A percentile compares a stretch with the other conserved stretches of the same genome.
Evolutionary conservation across 495 filamentous ascomycete species (phyloP).

Genomic region (Penicillium nucicola): DNA sequence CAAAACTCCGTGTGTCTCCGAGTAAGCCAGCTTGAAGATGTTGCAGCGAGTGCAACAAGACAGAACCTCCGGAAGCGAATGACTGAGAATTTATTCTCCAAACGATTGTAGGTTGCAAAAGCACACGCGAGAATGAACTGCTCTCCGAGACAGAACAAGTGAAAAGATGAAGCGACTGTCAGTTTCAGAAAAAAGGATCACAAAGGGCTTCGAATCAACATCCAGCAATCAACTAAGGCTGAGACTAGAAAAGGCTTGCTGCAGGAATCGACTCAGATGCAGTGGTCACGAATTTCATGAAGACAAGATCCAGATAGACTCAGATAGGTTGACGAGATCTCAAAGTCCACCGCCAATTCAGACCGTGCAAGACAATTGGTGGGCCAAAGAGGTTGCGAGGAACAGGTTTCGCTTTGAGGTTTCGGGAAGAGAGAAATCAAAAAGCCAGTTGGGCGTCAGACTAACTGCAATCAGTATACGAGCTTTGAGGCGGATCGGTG

Average conservation of each 20-base stretch:
- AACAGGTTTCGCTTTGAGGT: constrained; percentile 23
- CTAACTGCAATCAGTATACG: constrained; percentile 26
- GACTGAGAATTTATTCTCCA: constrained; percentile 46
- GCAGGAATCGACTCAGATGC: constrained; percentile 32
- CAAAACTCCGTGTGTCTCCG: constrained; percentile 49
- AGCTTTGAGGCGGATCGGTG: constrained; percentile 29
- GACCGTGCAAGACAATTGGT: constrained; percentile 8
- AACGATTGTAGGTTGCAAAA: constrained; percentile 40
- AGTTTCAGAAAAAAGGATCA: constrained; percentile 30
- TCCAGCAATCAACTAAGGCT: constrained; percentile 25
- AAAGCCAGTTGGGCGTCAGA: constrained; percentile 16
- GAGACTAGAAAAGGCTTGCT: constrained; percentile 36
- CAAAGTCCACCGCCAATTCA: constrained; percentile 12
- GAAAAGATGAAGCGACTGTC: constrained; percentile 40
- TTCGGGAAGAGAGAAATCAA: constrained; percentile 20
- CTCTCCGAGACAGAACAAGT: constrained; percentile 46
- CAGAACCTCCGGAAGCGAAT: constrained; percentile 45
- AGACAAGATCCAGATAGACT: constrained; percentile 19
- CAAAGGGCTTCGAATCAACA: constrained; percentile 37
- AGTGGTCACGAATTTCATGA: constrained; percentile 23
- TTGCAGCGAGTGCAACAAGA: constrained; percentile 49
- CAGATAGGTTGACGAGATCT: constrained; percentile 15
- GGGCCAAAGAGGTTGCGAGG: neutral
- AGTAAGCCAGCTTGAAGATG: constrained; percentile 55
- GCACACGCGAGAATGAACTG: constrained; percentile 24